Base-by-base conservation (phyloP, 2,329 filamentous ascomycete genomes). In the Fusarium sp. region DNA sequence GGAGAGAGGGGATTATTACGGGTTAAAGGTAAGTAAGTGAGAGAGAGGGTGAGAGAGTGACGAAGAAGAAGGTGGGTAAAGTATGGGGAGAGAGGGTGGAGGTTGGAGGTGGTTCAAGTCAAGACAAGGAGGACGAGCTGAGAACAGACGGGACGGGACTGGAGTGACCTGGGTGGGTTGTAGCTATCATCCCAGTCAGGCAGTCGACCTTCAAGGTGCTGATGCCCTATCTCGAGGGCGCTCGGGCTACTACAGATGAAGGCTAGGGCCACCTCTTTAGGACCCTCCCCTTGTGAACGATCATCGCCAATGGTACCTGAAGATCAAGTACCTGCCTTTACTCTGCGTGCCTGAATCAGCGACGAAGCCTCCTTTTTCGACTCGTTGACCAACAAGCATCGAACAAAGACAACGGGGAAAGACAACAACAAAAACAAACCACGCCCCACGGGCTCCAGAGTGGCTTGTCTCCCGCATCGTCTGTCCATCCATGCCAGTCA, bases 1-100 rank as follows among this genome's bases (percentile, higher is more conserved):
- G 63, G 57, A 35, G 66, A 71, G 60, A 52, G 69, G 50, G 25
- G 25, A 70, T 65, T 75, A 74, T 74, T 74, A 74, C 66, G 63
- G 60, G 66, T 73, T 64, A 68, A 32, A 68, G 69, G 50, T 67
- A 54, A 17, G 50, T 35, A 25, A 47, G 58, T 40, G 66, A 63
- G 65, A 67, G 56, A 62, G 54, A 47, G 68, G 66, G 62, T 54
- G 45, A 68, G 65, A 65, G 66, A 71, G 60, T 71, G 63, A 70
- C 65, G 65, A 66, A 47, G 33, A 63, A 66, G 56, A 69, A 65
- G 65, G 61, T 47, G 35, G 32, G 54, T 54, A 63, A 47, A 56
- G 63, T 66, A 70, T 67, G 64, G 64, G 64, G 63, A 20, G 70
- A 73, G 56, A 72, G 68, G 56, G 54, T 67, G 60, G 65, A 70